phyloP scores from a whole-genome alignment of 441 rosid genomes.

The Gossypium schwendimanii region DNA sequence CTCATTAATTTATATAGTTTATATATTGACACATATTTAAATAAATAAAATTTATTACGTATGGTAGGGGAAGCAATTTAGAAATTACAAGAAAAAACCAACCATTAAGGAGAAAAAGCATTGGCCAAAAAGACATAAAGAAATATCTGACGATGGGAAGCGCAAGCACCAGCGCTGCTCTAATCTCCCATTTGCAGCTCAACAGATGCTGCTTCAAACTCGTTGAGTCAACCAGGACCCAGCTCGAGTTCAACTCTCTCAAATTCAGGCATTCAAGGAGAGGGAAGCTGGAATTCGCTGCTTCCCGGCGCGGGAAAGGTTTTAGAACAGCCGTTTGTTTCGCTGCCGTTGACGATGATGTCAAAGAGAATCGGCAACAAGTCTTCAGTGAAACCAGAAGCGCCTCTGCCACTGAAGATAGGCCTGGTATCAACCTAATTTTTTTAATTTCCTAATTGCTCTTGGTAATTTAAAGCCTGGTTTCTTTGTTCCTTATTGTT shows the following conservation, averaged over 20 bases:
- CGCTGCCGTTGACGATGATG: constrained; percentile 54
- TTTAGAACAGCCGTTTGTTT: constrained; percentile 29
- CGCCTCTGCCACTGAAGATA: constrained; percentile 56
- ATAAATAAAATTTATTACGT: background rate
- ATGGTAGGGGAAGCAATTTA: background rate
- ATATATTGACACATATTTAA: background rate
- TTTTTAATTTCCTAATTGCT: background rate
- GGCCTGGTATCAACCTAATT: constrained; percentile 42
- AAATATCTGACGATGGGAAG: constrained; percentile 39
- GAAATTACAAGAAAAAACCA: background rate
- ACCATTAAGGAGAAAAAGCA: background rate
- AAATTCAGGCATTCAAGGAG: constrained; percentile 25
- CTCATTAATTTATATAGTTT: background rate
- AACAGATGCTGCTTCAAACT: constrained; percentile 32
- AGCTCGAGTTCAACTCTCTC: constrained; percentile 16
- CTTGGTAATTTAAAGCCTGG: background rate
- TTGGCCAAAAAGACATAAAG: background rate
- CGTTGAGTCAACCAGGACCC: constrained; percentile 20
- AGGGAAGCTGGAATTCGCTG: constrained; percentile 26
- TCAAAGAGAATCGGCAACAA: constrained; percentile 28
- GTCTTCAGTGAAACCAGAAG: constrained; percentile 24
- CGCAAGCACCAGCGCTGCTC: constrained; percentile 34
- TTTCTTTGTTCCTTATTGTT: background rate
- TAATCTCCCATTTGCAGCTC: constrained; percentile 51
- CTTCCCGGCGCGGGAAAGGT: constrained; percentile 25